Evolutionary conservation across 768 basidiomycete genomes (phyloP).

Genomic region (Psilocybe sp.): DNA sequence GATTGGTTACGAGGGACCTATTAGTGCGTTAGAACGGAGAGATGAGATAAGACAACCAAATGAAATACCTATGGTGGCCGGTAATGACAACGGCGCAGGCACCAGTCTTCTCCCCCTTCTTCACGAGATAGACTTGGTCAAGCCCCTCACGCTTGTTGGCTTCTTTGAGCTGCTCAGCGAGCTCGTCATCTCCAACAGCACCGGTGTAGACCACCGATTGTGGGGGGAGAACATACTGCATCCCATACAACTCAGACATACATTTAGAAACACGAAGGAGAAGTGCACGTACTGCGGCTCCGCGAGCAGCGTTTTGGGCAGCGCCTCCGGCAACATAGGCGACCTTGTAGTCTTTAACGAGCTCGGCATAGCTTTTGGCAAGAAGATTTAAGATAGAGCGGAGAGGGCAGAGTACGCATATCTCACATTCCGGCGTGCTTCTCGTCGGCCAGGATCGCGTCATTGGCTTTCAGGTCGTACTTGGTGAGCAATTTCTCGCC

Average conservation of each 20-base stretch:
- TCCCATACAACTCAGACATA: background rate
- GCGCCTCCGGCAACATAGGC: slow-evolving; percentile 97
- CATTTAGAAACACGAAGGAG: background rate
- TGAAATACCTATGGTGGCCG: slow-evolving; percentile 77
- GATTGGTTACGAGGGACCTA: slow-evolving; percentile 90
- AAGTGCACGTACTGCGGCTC: slow-evolving; percentile 74
- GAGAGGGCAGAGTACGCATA: background rate
- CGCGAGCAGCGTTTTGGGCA: slow-evolving; percentile 94
- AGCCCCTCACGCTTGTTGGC: slow-evolving; percentile 95
- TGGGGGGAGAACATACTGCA: slow-evolving; percentile 86
- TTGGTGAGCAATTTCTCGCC: slow-evolving; percentile 85
- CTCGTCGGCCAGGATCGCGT: slow-evolving; percentile 91
- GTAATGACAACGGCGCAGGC: slow-evolving; percentile 97
- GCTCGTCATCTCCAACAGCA: slow-evolving; percentile 90
- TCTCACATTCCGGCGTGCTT: slow-evolving; percentile 85
- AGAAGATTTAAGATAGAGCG: background rate
- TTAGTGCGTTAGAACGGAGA: background rate
- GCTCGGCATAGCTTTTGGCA: slow-evolving; percentile 76
- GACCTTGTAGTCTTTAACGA: slow-evolving; percentile 70
- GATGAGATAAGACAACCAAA: background rate
- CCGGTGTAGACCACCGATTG: slow-evolving; percentile 92
- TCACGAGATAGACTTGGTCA: slow-evolving; percentile 84
- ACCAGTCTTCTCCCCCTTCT: slow-evolving; percentile 85
- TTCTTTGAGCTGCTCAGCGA: slow-evolving; percentile 81
- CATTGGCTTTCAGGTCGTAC: slow-evolving; percentile 89